Evolutionary conservation across 176 grass and related monocot genomes (phyloP).

Genomic region (Thalia dealbata): DNA sequence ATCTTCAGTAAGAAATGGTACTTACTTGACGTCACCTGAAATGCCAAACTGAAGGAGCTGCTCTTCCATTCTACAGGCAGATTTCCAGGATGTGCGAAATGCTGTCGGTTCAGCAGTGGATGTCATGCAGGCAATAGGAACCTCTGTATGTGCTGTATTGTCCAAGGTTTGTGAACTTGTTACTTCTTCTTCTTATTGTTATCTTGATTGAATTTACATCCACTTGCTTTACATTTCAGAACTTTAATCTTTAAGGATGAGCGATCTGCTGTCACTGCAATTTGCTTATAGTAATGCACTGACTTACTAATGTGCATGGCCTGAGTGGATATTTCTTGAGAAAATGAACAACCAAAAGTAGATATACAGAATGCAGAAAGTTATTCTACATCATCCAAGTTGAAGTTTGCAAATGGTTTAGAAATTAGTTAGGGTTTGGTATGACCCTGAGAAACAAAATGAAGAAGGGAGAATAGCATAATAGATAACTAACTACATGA

Average conservation of each 20-base stretch:
- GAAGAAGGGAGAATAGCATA: no score
- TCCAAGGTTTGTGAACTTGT: conserved; percentile 32
- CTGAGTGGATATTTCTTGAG: no score
- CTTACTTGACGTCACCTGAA: conserved; percentile 2
- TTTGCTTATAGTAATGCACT: no score
- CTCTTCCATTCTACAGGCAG: conserved; percentile 30
- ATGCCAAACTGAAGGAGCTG: background rate
- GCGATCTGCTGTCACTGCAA: background rate
- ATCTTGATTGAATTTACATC: background rate
- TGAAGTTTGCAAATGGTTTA: no score
- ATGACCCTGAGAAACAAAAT: no score
- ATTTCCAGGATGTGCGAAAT: conserved; percentile 41
- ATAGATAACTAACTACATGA: no score
- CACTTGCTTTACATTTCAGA: background rate
- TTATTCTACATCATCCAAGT: no score
- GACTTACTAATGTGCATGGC: no score
- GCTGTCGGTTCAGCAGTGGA: conserved; percentile 50
- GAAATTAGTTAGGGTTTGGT: no score
- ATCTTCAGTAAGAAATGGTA: conserved; percentile 13
- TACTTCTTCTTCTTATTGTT: background rate
- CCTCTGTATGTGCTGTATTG: conserved; percentile 29
- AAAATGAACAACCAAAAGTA: no score
- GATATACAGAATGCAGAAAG: no score
- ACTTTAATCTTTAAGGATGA: background rate
- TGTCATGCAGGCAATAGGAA: conserved; percentile 55